Conservation (phyloP, 2,329 filamentous ascomycete genomes). For the Stemphylium lycopersici region DNA sequence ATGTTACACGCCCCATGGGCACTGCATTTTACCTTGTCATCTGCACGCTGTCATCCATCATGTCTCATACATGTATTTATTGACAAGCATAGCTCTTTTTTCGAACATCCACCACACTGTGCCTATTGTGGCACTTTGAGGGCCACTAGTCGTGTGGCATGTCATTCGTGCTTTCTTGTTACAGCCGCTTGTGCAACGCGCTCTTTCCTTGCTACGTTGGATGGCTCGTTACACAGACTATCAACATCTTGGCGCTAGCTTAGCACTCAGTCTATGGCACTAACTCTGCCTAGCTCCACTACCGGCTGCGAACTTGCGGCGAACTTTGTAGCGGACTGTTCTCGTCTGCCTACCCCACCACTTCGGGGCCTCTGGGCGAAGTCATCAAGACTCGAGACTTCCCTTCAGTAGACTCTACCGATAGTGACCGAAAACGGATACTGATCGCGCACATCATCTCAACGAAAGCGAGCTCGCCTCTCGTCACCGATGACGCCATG, state of each 20-base stretch:
- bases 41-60: not conserved
- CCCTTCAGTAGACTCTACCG: constrained; percentile 64
- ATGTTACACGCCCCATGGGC: constrained; percentile 10
- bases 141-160: not conserved
- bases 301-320: constrained; percentile 75
- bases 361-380: constrained; percentile 50
- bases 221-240: not conserved
- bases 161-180: not conserved
- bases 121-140: not conserved
- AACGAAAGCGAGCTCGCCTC: constrained; percentile 67
- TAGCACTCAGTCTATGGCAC: not conserved
- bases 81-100: not conserved
- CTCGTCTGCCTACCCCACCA: constrained; percentile 67
- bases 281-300: constrained; percentile 65
- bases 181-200: not conserved
- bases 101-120: not conserved
- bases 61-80: not conserved
- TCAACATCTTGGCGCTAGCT: not conserved
- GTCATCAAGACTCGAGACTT: constrained; percentile 62
- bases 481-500: constrained; percentile 80
- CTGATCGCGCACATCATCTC: constrained; percentile 80
- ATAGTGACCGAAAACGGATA: constrained; percentile 64
- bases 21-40: not conserved
- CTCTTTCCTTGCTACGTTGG: constrained; percentile 3
- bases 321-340: constrained; percentile 83